Evolutionary conservation across 164 flowering plant species (phyloP).

Genomic region (Berberis vulgaris): DNA sequence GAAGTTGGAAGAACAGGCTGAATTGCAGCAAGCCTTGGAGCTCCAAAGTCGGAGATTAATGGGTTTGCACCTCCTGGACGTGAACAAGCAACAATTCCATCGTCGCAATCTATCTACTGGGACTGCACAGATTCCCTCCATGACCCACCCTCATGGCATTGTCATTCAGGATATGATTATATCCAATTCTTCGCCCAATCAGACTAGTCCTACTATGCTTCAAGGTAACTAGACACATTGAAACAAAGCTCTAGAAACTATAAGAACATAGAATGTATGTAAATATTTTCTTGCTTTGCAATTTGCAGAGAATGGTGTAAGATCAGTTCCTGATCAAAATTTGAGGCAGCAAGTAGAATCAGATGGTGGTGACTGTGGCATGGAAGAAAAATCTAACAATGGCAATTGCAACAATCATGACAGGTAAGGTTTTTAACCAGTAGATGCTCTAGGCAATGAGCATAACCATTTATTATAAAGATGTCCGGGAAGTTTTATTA

Average conservation of each 20-base stretch:
- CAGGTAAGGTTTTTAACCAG: background rate
- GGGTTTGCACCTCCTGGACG: conserved; percentile 65
- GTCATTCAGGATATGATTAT: conserved; percentile 20
- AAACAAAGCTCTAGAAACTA: background rate
- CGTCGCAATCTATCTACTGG: conserved; percentile 26
- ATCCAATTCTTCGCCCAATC: conserved; percentile 16
- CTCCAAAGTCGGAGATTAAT: conserved; percentile 65
- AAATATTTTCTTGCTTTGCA: background rate
- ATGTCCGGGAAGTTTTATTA: background rate
- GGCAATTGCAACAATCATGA: conserved; percentile 11
- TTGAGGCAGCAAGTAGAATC: conserved; percentile 6
- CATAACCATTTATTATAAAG: background rate
- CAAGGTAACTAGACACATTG: background rate
- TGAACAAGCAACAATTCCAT: conserved; percentile 39
- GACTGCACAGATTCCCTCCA: conserved; percentile 25
- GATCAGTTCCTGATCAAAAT: conserved; percentile 4
- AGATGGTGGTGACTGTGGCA: conserved; percentile 8
- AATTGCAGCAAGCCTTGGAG: conserved; percentile 77
- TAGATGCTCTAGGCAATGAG: background rate
- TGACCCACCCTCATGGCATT: conserved; percentile 12
- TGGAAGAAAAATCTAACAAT: conserved; percentile 10
- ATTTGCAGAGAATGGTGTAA: conserved; percentile 22
- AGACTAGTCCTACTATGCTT: conserved; percentile 19
- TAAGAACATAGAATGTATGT: background rate
- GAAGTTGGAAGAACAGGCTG: conserved; percentile 76